phyloP scores from a whole-genome alignment of 805 yeast genomes.

The Cyberlindnera mrakii region DNA sequence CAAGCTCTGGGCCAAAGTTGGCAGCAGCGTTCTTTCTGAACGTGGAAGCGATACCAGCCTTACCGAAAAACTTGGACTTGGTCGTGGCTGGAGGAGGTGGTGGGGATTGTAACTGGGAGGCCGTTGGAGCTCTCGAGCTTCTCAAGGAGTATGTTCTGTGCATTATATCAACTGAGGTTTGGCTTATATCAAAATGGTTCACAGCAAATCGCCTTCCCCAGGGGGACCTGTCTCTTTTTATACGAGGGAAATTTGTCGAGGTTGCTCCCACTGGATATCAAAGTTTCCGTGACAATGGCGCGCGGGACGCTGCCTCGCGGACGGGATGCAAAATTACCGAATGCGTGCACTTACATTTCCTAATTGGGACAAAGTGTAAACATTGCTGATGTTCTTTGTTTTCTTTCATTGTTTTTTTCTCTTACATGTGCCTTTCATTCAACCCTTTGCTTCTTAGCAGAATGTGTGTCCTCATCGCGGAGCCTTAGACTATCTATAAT shows the following conservation, averaged over 20 bases:
- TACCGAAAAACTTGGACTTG: slow-evolving; percentile 69
- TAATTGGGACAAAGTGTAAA: neutral
- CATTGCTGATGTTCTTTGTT: neutral
- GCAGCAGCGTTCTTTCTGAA: slow-evolving; percentile 86
- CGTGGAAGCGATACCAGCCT: slow-evolving; percentile 58
- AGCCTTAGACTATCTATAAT: slow-evolving; percentile 29
- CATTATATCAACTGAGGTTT: slow-evolving; percentile 33
- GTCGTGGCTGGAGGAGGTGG: slow-evolving; percentile 79
- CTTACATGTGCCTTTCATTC: neutral
- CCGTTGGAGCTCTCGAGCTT: slow-evolving; percentile 75
- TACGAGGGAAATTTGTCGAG: neutral
- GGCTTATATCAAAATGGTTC: neutral
- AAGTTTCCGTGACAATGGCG: neutral
- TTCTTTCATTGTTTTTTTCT: neutral
- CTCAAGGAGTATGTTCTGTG: slow-evolving; percentile 83
- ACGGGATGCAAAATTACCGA: neutral
- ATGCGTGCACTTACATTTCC: slow-evolving; percentile 1
- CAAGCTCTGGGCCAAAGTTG: slow-evolving; percentile 87
- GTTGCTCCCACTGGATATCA: neutral
- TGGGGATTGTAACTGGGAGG: slow-evolving; percentile 72
- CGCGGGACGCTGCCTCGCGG: neutral
- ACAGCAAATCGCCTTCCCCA: neutral
- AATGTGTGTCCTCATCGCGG: slow-evolving; percentile 9
- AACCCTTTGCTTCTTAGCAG: slow-evolving; percentile 13
- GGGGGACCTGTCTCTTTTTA: neutral